These are phyloP conservation scores for Erodium maritimum DNA, from an alignment of 345 rosid genomes.

Conservation along the genomic window DNA sequence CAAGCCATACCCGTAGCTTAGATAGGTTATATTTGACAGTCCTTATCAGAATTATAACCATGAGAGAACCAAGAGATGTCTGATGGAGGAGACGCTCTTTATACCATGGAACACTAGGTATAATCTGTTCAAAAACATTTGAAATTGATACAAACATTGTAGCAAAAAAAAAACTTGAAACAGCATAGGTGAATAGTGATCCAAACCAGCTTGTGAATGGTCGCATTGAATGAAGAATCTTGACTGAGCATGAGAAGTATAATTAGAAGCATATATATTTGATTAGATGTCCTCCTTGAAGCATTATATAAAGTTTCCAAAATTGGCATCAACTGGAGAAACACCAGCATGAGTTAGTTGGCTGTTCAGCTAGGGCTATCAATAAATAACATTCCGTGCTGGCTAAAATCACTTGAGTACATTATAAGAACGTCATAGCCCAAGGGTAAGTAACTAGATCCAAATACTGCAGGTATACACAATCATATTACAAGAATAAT, in stretches of 20 bases:
- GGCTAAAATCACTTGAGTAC: neutral
- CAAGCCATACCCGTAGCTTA: conserved; percentile 79
- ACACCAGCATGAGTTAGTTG: conserved; percentile 11
- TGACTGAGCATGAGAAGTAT: conserved; percentile 96
- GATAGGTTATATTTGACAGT: conserved; percentile 93
- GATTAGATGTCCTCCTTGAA: conserved; percentile 83
- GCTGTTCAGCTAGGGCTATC: neutral
- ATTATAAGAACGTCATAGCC: neutral
- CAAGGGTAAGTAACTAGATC: neutral
- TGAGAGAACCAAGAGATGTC: conserved; percentile 87
- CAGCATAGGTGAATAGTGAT: conserved; percentile 3
- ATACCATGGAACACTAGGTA: conserved; percentile 91
- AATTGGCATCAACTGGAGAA: conserved; percentile 80
- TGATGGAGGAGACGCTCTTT: conserved; percentile 93
- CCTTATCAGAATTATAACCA: conserved; percentile 85
- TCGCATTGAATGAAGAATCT: conserved; percentile 87
- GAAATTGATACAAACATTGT: conserved; percentile 9
- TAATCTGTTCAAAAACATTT: conserved; percentile 35
- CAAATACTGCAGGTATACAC: neutral
- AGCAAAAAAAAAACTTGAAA: conserved; percentile 5
- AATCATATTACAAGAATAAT: neutral
- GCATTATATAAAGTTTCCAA: conserved; percentile 82
- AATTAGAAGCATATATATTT: conserved; percentile 90
- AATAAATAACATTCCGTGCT: neutral
- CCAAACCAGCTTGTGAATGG: conserved; percentile 86